Base-by-base conservation (phyloP, 192 early-diverging fungal genomes). In the Linnemannia exigua region DNA sequence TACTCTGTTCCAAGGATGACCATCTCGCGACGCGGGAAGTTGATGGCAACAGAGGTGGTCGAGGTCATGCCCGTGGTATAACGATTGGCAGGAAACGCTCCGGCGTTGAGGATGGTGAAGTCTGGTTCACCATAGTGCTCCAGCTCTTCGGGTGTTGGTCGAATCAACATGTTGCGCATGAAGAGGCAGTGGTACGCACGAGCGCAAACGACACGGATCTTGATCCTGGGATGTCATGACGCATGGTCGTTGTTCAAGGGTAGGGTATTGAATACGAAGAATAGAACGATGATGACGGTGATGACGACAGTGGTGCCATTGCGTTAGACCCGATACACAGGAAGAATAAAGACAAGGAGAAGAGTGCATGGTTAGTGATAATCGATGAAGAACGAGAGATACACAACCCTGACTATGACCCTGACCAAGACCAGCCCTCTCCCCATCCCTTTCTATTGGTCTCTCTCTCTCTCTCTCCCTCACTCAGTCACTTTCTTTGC, bases 101-200 rank as follows among this genome's bases (percentile, higher is more conserved):
- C 98, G 33, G 98, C 96, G 76, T 99, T 99, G 94, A 97, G 92
- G 82, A 99, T 99, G 46, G 97, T 99, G 76, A 99, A 97, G 85
- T 99, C 97, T 25, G 98, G 98, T 88, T 95, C 93, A 72, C 98
- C 98, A 88, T 96, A 99, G 88, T 88, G 91, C 61, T 91, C 95
- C 17, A 98, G 94, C 90, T 99, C 98, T 74, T 96, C 92, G 9
- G 84, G 87, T n/a, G 96, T 96, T 35, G 98, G 97, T 69, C 98
- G 95, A 90, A 99, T 98, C 72, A 99, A 91, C 97, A 99, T 99
- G 92, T 99, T 98, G 91, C 93, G 91, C 98, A 99, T 99, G 88
- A 99, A 99, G 84, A 99, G 91, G 44, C 95, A 92, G 86, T 99
- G 97, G 91, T 99, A 98, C 54, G 98, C 97, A 79, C 97, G 94